Base-by-base conservation (phyloP, 768 basidiomycete species). In the Clitopilus hobsonii region DNA sequence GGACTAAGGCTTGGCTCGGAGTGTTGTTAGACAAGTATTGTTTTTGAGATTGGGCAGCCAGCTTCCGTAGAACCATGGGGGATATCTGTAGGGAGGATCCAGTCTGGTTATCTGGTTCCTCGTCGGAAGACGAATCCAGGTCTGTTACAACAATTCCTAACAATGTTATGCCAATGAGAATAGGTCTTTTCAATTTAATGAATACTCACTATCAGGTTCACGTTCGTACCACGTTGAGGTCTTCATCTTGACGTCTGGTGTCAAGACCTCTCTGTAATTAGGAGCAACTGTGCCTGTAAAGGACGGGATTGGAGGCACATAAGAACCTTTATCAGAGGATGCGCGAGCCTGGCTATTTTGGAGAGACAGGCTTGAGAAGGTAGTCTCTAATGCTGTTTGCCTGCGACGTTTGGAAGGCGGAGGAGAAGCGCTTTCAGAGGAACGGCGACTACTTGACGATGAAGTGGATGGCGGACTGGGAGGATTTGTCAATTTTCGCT, bases 131-230 rank as follows among this genome's bases (percentile, higher is more conserved):
- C 11, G 71, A 72, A 45, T 82, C 80, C 25, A 86, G 69, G 61
- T 82, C 77, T 20, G 84, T 85, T 28, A 88, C 75, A 25, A 88
- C 74, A 58, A 88, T 85, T 36, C 85, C 86, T 86, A 64, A 7
- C n/a, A n/a, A n/a, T n/a, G n/a, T 48, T 24, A 53, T 53, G 45
- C 58, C 48, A 29, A n/a, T 41, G 23, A 56, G 54, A 38, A 54
- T 41, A 56, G 20, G 22, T 18, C 20, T 3, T 24, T 51, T 36
- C 24, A 51, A 30, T 58, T 23, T 58, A 14, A 27, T 59, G 28
- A 29, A 51, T 27, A 77, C 84, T 61, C 67, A 90, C 89, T 73
- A 64, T 87, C 81, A 59, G 80, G 84, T 63, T 87, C 88, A 4
- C 81, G 77, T 64, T 86, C 86, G 62, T 84, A 87, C 84, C 84